Conservation (phyloP, 2,329 filamentous ascomycete genomes). For the Penicillium sp. region DNA sequence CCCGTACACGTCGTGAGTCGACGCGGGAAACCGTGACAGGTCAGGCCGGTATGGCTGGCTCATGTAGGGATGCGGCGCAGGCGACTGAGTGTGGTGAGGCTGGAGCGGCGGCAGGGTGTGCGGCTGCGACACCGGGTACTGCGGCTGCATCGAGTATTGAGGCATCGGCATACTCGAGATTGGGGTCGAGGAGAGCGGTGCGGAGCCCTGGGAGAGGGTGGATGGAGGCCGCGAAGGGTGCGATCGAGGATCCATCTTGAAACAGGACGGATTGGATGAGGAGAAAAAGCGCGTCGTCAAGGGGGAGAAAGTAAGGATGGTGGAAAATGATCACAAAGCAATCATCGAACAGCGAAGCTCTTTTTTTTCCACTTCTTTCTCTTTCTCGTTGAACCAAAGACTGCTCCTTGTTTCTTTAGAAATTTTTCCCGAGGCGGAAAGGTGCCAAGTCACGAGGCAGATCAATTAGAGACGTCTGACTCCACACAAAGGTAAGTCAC, state of each 20-base stretch:
- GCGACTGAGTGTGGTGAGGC: constrained; percentile 47
- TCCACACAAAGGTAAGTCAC: constrained; percentile 33
- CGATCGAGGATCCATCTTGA: constrained; percentile 44
- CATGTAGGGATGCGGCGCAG: constrained; percentile 44
- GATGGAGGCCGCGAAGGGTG: constrained; percentile 47
- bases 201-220: constrained; percentile 45
- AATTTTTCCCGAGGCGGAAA: constrained; percentile 21
- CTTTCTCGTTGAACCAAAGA: not conserved
- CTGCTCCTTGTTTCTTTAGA: constrained; percentile 13
- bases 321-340: constrained; percentile 31
- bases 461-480: constrained; percentile 31
- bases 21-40: constrained; percentile 44
- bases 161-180: constrained; percentile 50
- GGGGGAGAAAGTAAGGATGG: constrained; percentile 4
- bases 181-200: constrained; percentile 46
- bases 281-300: not conserved
- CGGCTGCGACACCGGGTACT: constrained; percentile 45
- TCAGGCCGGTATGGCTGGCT: constrained; percentile 45
- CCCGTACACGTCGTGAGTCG: constrained; percentile 45
- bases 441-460: constrained; percentile 19
- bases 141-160: constrained; percentile 49
- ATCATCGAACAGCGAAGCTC: constrained; percentile 34
- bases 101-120: constrained; percentile 49
- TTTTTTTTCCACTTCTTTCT: constrained; percentile 11
- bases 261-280: constrained; percentile 1